A percentile compares a stretch with the other conserved stretches of the same genome.
These are phyloP conservation scores for Drechslerella dactyloides DNA, from an alignment of 2,329 filamentous ascomycete genomes.

Conservation along the genomic window DNA sequence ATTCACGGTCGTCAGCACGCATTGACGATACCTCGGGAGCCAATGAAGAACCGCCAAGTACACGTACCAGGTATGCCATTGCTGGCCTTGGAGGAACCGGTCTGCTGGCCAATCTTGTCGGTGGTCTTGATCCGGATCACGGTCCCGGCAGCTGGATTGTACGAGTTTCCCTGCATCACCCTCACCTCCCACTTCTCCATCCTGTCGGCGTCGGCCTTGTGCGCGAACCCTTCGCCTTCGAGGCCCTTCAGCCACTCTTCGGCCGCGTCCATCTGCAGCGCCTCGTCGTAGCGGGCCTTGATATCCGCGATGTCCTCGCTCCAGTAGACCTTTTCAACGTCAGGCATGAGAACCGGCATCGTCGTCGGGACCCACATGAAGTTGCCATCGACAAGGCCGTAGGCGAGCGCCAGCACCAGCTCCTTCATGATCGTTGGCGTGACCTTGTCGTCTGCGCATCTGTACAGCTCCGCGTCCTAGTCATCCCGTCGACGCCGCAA, in stretches of 20 bases:
- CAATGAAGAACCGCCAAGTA: background rate
- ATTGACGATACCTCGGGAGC: background rate
- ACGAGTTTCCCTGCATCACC: constrained; percentile 44
- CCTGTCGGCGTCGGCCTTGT: constrained; percentile 68
- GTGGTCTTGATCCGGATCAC: constrained; percentile 27
- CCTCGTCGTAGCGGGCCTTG: constrained; percentile 68
- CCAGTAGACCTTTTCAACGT: constrained; percentile 72
- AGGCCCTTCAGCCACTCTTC: constrained; percentile 84
- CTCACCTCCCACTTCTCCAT: constrained; percentile 76
- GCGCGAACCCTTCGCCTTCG: constrained; percentile 67
- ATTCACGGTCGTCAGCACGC: constrained; percentile 2
- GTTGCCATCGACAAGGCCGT: constrained; percentile 62
- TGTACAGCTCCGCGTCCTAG: constrained; percentile 54
- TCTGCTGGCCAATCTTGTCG: constrained; percentile 16
- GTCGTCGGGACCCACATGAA: constrained; percentile 52
- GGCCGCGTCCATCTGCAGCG: constrained; percentile 69
- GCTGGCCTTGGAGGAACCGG: constrained; percentile 17
- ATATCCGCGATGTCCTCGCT: constrained; percentile 69
- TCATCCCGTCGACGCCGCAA: constrained; percentile 41
- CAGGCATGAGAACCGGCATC: constrained; percentile 61
- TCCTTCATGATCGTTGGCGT: constrained; percentile 67
- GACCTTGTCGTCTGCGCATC: constrained; percentile 75
- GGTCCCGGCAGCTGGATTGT: constrained; percentile 23
- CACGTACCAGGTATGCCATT: constrained; percentile 44
- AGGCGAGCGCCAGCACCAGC: constrained; percentile 72